Base-by-base conservation (phyloP, 169 alveolate genomes). In the Plasmodium ovale region DNA sequence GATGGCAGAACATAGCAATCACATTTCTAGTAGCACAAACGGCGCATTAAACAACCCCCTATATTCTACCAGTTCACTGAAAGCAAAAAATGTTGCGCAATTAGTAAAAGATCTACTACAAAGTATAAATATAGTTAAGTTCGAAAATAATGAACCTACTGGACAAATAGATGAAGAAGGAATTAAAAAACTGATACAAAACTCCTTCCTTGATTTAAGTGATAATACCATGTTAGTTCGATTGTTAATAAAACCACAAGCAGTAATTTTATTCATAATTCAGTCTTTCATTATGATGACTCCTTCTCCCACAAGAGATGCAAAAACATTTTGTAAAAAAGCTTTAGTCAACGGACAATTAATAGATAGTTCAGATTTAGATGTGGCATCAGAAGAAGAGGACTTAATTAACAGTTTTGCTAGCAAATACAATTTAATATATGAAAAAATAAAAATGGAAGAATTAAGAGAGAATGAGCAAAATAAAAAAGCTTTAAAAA, bases 131-230 rank as follows among this genome's bases (percentile, higher is more conserved):
- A 64, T 79, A 53, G 73, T 79, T 37, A 79, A 79, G 27, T 79
- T 79, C 54, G 89, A 79, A 56, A 79, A 79, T 23, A 29, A 64
- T 67, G 82, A 79, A 79, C 89, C 89, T 12, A 79, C 89, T 29
- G 51, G 37, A n/a, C 16, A 79, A n/a, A 79, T 65, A 7, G 89
- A 79, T 67, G 82, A 53, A 49, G 79, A 64, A 47, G 89, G 71
- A 47, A 64, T 79, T 64, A 79, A 65, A 53, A 79, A 79, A 68
- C 79, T 79, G 23, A 49, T 79, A 49, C 82, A 64, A 53, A 79
- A 56, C 12, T 62, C 68, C 12, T 79, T 79, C 49, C 44, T 79
- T 25, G 89, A 79, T 67, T 49, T 79, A 16, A 79, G 62, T 54
- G 79, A 79, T 25, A 65, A 79, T 54, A 47, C 69, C 54, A 62